Base-by-base conservation (phyloP, 2,329 filamentous ascomycete genomes). In the Penicillium sp. region DNA sequence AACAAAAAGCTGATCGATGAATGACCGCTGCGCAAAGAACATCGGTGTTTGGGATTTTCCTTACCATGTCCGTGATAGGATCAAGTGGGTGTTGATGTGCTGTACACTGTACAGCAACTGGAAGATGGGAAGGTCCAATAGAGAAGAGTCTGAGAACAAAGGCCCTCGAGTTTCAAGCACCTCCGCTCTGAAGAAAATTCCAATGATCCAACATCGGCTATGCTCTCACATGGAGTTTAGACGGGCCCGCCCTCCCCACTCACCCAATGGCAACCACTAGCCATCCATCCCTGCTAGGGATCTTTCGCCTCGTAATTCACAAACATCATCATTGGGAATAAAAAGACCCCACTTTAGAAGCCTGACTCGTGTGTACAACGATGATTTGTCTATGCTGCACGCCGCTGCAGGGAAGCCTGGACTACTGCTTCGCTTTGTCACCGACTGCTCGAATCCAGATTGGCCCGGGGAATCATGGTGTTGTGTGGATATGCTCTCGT, bases 301-400 rank as follows among this genome's bases (percentile, higher is more conserved):
- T 60, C 60, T 65, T 52, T 53, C 56, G 61, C 59, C 64, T 64
- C 64, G 64, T 60, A 65, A 64, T 61, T 57, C 35, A 65, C 64
- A 65, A 61, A 62, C 63, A 64, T 59, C 55, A 62, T 64, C 59
- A 62, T 63, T 67, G 59, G 49, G 57, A 60, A 59, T 22, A 22
- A 46, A 46, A n/a, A 55, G 59, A 14, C 61, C 66, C 66, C 66
- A 68, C 64, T 59, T 48, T 52, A 4, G 53, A 53, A 68, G 64
- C 64, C 65, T 58, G 51, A 65, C 60, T 64, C 57, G 58, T 66
- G 67, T 67, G 67, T 69, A 68, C 65, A 67, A 69, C 55, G 59
- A 65, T 68, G 66, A 69, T 69, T 69, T 68, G 67, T 60, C 62
- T 33, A 26, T 63, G 25, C 51, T 54, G 33, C 48, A 59, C 63